A percentile compares a stretch with the other conserved stretches of the same genome.
These are phyloP conservation scores for Hypoxylon lienhwacheense DNA, from an alignment of 495 filamentous ascomycete genomes.

Conservation along the genomic window DNA sequence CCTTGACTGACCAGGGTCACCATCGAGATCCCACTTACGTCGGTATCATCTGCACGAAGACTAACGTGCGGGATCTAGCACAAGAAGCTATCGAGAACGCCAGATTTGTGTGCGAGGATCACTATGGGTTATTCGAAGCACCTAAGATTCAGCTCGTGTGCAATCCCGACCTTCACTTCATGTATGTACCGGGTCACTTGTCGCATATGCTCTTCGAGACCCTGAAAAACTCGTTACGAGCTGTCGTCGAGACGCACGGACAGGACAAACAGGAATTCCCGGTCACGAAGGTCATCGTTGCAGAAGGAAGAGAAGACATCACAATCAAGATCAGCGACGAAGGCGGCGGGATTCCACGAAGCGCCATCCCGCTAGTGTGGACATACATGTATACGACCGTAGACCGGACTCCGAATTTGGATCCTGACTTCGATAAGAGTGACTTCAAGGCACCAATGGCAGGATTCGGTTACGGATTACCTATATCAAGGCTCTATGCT, in stretches of 20 bases:
- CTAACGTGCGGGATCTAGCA: conserved; percentile 92
- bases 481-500: conserved; percentile 90
- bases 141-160: conserved; percentile 96
- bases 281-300: conserved; percentile 93
- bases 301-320: conserved; percentile 96
- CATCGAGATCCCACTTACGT: conserved; percentile 89
- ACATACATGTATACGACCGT: conserved; percentile 99
- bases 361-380: conserved; percentile 93
- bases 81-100: conserved; percentile 98
- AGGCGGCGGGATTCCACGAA: conserved; percentile 90
- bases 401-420: conserved; percentile 88
- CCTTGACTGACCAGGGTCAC: conserved; percentile 87
- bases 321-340: conserved; percentile 98
- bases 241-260: conserved; percentile 94
- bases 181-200: conserved; percentile 98
- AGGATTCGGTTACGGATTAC: conserved; percentile 94
- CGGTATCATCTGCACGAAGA: conserved; percentile 98
- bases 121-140: conserved; percentile 96
- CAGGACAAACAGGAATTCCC: conserved; percentile 94
- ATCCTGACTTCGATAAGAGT: conserved; percentile 98
- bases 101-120: conserved; percentile 96
- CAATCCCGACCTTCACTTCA: conserved; percentile 89
- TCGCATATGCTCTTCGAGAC: conserved; percentile 99
- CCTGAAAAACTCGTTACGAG: conserved; percentile 94
- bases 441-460: conserved; percentile 99